Conservation (phyloP, 2,329 filamentous ascomycete species). For the Ilyonectria mors-panacis region DNA sequence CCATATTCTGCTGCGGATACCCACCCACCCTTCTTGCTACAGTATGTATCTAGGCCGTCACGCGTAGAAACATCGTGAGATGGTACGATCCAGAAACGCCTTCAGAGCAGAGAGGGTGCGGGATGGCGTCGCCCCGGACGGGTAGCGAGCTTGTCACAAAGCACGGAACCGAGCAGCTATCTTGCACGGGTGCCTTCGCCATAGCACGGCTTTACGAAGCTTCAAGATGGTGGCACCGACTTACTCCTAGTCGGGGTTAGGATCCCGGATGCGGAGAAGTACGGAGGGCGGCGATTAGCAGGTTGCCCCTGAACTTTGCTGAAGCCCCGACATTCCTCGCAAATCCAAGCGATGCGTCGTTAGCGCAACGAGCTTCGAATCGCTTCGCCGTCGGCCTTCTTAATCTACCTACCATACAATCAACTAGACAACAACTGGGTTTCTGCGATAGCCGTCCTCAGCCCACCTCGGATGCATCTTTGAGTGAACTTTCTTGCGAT, state of each 20-base stretch:
- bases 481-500: not conserved
- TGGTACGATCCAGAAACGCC: not conserved
- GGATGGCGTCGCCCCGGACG: not conserved
- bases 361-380: not conserved
- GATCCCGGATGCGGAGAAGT: not conserved
- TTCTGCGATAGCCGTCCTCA: not conserved
- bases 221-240: not conserved
- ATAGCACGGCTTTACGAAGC: not conserved
- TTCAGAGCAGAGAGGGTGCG: not conserved
- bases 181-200: not conserved
- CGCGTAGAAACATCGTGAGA: not conserved
- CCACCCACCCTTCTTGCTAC: not conserved
- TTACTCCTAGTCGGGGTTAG: not conserved
- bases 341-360: not conserved
- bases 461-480: not conserved
- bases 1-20: not conserved
- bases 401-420: too few relatives aligned
- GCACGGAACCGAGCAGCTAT: not conserved
- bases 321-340: not conserved
- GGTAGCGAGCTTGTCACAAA: not conserved
- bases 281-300: not conserved
- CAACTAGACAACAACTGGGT: not conserved
- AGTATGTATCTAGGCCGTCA: not conserved
- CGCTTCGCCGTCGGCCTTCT: not conserved
- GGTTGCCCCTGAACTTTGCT: constrained; percentile 2